Percentiles rank a stretch among this genome's conserved stretches.
phyloP scores from a whole-genome alignment of 352 stramenopile species.

The Globisporangium carolinianum region DNA sequence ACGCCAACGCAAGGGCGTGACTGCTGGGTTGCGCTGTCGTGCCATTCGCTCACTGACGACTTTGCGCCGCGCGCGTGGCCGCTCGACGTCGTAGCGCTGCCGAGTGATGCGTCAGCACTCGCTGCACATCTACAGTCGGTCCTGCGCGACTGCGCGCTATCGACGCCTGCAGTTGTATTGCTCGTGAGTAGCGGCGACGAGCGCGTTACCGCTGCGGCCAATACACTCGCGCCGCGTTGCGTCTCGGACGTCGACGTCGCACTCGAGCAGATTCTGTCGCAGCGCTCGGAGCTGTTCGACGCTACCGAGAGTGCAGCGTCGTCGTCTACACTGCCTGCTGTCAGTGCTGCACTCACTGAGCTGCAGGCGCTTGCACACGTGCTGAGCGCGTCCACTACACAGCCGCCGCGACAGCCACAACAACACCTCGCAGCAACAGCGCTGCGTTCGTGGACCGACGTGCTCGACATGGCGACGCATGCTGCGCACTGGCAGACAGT shows the following conservation, averaged over 20 bases:
- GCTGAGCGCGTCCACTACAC: not conserved
- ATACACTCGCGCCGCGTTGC: slow-evolving; percentile 2
- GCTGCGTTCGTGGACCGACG: slow-evolving; percentile 14
- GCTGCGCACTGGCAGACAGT: slow-evolving; percentile 12
- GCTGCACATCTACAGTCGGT: slow-evolving; percentile 3
- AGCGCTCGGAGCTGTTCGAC: not conserved
- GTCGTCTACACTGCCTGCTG: not conserved
- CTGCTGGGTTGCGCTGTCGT: slow-evolving; percentile 16
- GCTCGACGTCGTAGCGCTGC: slow-evolving; percentile 18
- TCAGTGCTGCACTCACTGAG: not conserved
- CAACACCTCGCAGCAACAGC: not conserved
- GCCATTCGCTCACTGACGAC: slow-evolving; percentile 22
- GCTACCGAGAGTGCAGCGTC: no score
- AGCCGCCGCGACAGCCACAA: not conserved
- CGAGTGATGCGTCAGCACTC: slow-evolving; percentile 5
- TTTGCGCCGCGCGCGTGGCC: slow-evolving; percentile 19
- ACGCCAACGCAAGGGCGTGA: slow-evolving; percentile 2
- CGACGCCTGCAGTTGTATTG: slow-evolving; percentile 4
- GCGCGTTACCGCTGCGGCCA: not conserved
- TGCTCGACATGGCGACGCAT: slow-evolving; percentile 17
- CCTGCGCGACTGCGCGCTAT: slow-evolving; percentile 17
- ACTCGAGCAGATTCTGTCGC: slow-evolving; percentile 11
- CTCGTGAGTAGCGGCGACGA: slow-evolving; percentile 12
- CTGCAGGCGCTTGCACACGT: slow-evolving; percentile 3
- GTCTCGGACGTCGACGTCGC: slow-evolving; percentile 15